Evolutionary conservation across 768 basidiomycete species (phyloP), one percentile per base, ranked within the genome.

Genomic region (Tephrocybe sp.): DNA sequence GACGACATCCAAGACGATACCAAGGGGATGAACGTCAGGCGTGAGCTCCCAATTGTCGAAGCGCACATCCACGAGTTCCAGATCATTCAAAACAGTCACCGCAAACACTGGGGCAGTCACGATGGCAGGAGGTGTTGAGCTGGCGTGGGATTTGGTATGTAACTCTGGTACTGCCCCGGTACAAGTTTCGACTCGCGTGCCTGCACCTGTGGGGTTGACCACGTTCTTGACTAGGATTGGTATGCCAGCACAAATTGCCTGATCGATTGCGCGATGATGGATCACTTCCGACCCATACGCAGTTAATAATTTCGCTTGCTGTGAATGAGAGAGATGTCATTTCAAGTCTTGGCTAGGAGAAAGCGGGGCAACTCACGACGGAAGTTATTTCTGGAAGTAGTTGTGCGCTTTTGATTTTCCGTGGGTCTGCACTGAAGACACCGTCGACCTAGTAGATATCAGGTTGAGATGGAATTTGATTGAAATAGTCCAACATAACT

Each of bases 231-330:
- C 52, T 6, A 48, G 10, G 25, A 53, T 53, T 9, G 52, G 52
- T 15, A 53, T 53, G 11, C 24, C 24, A 2, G 44, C 26, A 28
- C 28, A 26, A 20, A 26, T 26, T 10, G 46, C 46, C 28, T 53
- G 52, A 42, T 53, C 52, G 8, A 53, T 53, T 15, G 52, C 52
- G 41, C 43, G 46, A 36, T 48, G 45, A 25, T 53, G 52, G 6
- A 53, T 40, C 0, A 53, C 52, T 28, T 53, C 52, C 11, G 52
- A 53, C 12, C 52, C 52, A 28, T 53, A 53, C 3, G 52, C 39
- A n/a, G 52, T 53, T 32, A 53, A 39, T 6, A 53, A 39, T 36
- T 53, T 53, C 18, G 52, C 52, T 32, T 53, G 45, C 52, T 53
- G 32, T 17, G 10, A 32, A 7, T 2, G 38, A 17, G 18, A n/a